These are phyloP conservation scores for Citrullus colocynthis DNA, from an alignment of 306 rosid genomes.

Conservation along the genomic window DNA sequence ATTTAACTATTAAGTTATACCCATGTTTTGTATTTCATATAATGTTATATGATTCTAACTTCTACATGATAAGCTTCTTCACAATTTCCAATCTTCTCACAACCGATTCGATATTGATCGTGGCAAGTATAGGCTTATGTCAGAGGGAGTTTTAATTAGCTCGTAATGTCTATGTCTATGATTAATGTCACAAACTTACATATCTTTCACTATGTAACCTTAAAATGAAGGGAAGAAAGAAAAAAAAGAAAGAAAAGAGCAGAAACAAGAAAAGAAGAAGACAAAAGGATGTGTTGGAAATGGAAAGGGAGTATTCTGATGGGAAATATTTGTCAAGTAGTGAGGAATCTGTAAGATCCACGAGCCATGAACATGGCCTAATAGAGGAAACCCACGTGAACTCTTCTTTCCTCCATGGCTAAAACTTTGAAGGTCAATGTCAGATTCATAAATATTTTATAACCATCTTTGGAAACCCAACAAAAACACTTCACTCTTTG, in stretches of 20 bases:
- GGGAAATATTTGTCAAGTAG: constrained; percentile 34
- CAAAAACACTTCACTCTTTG: not conserved
- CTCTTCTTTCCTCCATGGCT: not conserved
- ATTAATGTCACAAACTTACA: not conserved
- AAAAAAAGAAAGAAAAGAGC: not conserved
- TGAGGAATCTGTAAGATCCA: not conserved
- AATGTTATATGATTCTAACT: no score
- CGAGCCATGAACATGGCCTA: constrained; percentile 24
- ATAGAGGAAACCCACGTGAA: constrained; percentile 21
- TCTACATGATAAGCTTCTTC: not conserved
- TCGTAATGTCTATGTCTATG: not conserved
- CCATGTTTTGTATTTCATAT: no score
- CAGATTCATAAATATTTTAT: not conserved
- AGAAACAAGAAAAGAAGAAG: not conserved
- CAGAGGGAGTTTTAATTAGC: not conserved
- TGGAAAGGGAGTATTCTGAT: constrained; percentile 15
- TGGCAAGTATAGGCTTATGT: not conserved
- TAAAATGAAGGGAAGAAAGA: not conserved
- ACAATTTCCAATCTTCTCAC: not conserved
- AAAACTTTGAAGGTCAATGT: not conserved
- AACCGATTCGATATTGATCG: not conserved
- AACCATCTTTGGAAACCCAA: not conserved
- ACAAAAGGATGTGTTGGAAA: not conserved
- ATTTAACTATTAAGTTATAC: no score
- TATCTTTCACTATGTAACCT: not conserved